phyloP scores from a whole-genome alignment of 352 stramenopile species.

The Pythium apleroticum region DNA sequence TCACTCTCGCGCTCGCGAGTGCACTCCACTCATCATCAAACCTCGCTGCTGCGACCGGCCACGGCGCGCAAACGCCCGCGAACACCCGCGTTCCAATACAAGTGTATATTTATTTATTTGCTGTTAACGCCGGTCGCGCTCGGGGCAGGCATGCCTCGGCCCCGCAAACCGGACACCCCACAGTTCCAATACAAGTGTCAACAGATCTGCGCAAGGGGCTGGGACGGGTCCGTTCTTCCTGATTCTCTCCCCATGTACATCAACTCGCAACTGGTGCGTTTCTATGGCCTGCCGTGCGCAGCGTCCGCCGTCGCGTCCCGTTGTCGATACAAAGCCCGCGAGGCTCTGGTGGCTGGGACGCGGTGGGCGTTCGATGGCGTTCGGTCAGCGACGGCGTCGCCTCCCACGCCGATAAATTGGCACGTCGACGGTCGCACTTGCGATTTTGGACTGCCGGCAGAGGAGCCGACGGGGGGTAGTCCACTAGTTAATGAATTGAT shows the following conservation, averaged over 20 bases:
- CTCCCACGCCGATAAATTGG: background rate
- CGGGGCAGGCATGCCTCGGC: no score
- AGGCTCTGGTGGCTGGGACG: background rate
- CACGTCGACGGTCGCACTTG: background rate
- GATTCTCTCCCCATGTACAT: background rate
- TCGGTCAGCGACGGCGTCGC: background rate
- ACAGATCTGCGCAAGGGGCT: background rate
- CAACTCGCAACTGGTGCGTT: no score
- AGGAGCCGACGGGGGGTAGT: background rate
- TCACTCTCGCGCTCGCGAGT: no score
- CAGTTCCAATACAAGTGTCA: no score
- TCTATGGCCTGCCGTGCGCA: no score
- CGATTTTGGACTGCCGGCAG: background rate
- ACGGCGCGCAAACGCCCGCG: no score
- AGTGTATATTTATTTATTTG: no score
- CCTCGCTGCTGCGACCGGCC: background rate
- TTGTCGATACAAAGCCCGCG: no score
- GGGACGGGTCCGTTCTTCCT: background rate
- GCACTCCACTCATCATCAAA: background rate
- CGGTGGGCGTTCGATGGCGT: background rate
- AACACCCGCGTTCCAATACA: background rate
- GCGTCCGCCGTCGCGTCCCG: no score
- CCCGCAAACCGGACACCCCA: no score
- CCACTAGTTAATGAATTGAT: background rate
- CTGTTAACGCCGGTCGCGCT: no score